Percentiles rank a stretch among this genome's conserved stretches.
Conservation (phyloP, 2,329 filamentous ascomycete genomes). For the Atkinsonella texensis region DNA sequence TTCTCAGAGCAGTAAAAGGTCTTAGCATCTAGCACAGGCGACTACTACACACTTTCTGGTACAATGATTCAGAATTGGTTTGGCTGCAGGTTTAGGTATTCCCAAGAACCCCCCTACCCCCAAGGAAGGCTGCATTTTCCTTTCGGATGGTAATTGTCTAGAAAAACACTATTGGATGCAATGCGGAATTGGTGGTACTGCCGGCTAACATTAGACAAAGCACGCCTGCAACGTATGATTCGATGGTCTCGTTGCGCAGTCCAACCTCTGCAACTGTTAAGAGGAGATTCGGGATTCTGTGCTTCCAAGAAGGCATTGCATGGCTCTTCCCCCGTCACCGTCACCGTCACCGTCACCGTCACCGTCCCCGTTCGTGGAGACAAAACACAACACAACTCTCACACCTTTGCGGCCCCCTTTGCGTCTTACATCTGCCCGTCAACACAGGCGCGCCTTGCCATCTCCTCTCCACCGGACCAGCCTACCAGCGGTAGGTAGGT, state of each 20-base stretch:
- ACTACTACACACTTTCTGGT: too few relatives aligned
- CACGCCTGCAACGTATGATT: conserved; percentile 2
- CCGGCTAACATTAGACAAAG: conserved; percentile 1
- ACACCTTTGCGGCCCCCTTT: background rate
- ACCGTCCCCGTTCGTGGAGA: background rate
- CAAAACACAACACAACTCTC: background rate
- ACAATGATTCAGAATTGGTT: too few relatives aligned
- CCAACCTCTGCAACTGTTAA: too few relatives aligned
- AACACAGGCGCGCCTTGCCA: background rate
- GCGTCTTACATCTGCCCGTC: background rate
- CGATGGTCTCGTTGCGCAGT: background rate
- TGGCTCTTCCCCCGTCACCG: too few relatives aligned
- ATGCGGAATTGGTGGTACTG: conserved; percentile 2
- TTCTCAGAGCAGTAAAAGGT: too few relatives aligned
- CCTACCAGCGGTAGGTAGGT: background rate
- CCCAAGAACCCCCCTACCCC: too few relatives aligned
- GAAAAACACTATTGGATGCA: background rate
- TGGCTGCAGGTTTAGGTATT: too few relatives aligned
- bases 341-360: too few relatives aligned
- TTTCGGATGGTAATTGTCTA: background rate
- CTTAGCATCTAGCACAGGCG: too few relatives aligned
- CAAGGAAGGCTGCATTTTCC: background rate
- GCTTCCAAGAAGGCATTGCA: too few relatives aligned
- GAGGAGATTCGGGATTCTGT: too few relatives aligned
- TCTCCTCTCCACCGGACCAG: background rate